phyloP scores from a whole-genome alignment of 805 yeast species.

The Candida ovalis region DNA sequence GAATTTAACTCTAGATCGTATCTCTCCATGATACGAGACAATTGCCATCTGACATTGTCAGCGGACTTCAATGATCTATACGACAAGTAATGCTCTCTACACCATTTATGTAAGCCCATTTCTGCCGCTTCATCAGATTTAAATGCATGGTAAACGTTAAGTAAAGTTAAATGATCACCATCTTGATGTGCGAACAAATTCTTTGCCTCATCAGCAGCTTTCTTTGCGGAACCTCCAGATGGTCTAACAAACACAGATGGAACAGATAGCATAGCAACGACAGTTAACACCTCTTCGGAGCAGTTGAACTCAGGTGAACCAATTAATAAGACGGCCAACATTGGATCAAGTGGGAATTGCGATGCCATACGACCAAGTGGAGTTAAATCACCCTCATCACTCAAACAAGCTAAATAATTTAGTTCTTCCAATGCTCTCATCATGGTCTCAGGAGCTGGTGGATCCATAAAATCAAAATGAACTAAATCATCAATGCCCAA shows the following conservation, averaged over 20 bases:
- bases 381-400: conserved; percentile 89
- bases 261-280: conserved; percentile 87
- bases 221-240: conserved; percentile 73
- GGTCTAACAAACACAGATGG: conserved; percentile 96
- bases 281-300: conserved; percentile 82
- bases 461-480: conserved; percentile 98
- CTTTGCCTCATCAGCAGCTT: conserved; percentile 89
- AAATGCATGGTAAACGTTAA: conserved; percentile 86
- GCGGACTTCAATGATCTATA: conserved; percentile 82
- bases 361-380: conserved; percentile 87
- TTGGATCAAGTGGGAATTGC: conserved; percentile 92
- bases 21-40: conserved; percentile 77
- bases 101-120: conserved; percentile 75
- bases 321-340: conserved; percentile 88
- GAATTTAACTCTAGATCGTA: conserved; percentile 70
- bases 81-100: conserved; percentile 83
- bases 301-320: conserved; percentile 83
- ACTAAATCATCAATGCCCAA: conserved; percentile 94
- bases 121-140: conserved; percentile 67
- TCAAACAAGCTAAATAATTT: conserved; percentile 83
- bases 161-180: conserved; percentile 89
- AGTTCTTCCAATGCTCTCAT: conserved; percentile 97
- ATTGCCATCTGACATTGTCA: conserved; percentile 80
- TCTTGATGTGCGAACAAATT: conserved; percentile 85
- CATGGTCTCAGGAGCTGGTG: conserved; percentile 99